phyloP scores from a whole-genome alignment of 2,329 filamentous ascomycete genomes.

The Colletotrichum kahawae region DNA sequence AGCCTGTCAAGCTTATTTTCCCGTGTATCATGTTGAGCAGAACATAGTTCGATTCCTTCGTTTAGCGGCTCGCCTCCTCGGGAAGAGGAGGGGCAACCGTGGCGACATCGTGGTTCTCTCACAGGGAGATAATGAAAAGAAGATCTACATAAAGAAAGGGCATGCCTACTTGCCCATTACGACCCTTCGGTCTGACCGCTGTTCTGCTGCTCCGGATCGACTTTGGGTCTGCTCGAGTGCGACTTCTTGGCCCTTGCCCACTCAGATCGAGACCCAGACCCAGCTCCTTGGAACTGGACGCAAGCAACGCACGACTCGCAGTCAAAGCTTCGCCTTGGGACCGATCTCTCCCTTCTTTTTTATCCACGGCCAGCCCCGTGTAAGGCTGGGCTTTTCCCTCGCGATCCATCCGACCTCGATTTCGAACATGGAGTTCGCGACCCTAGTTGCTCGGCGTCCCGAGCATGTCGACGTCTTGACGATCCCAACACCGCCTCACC shows the following conservation, averaged over 20 bases:
- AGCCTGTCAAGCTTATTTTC: slow-evolving; percentile 9
- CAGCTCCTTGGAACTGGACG: neutral
- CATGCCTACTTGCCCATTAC: neutral
- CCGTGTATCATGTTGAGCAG: slow-evolving; percentile 3
- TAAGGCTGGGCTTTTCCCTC: neutral
- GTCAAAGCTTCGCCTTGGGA: neutral
- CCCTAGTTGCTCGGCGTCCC: slow-evolving; percentile 1
- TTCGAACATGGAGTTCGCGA: slow-evolving; percentile 4
- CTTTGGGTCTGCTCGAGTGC: neutral
- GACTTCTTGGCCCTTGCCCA: neutral
- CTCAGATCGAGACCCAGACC: neutral
- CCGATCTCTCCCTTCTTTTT: neutral
- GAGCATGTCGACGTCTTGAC: slow-evolving; percentile 29
- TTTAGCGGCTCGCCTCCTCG: neutral
- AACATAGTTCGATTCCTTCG: neutral
- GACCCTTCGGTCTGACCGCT: neutral
- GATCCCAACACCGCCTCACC: slow-evolving; percentile 37
- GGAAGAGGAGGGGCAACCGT: neutral
- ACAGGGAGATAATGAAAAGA: neutral
- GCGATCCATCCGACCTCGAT: neutral
- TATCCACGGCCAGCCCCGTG: neutral
- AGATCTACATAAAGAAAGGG: slow-evolving; percentile 3
- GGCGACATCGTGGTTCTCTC: neutral
- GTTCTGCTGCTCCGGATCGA: neutral
- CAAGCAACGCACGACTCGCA: neutral